Evolutionary conservation across 2,329 filamentous ascomycete species (phyloP), one percentile per base, ranked within the genome.

Genomic region (Reticulascus tulasneorum): DNA sequence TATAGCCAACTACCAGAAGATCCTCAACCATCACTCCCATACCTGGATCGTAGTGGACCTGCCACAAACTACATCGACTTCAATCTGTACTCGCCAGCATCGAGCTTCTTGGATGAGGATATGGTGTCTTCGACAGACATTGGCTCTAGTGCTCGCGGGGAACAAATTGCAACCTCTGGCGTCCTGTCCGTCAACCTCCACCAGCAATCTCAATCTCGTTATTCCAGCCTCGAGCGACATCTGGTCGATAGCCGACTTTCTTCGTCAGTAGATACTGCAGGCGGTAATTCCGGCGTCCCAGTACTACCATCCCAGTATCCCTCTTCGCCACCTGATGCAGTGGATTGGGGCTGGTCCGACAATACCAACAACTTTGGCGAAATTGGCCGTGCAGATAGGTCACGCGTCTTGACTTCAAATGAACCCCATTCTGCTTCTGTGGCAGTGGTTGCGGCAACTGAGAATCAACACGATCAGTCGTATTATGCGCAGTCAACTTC

Each of bases 71-170:
- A 77, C 48, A 56, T 65, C 46, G 73, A 77, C 59, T 77, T 77
- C 59, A 71, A 67, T 49, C 64, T 77, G 12, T 77, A 67, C 59
- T 77, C 73, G 32, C 73, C 73, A 4, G 55, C 58, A 16, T 66
- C 69, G 13, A 62, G 57, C 40, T 65, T 65, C 50, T 59, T 69
- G 11, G 70, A 73, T 37, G 73, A 75, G 40, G 73, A 77, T 28
- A 60, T 47, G 10, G 59, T 62, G 52, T 58, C 54, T 38, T 45
- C 55, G 11, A 49, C 58, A 30, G 48, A 44, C 21, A 46, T 46
- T 32, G 35, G 34, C 19, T 19, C 40, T 23, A 19, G 29, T 20
- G 11, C 23, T 21, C 17, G 22, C 19, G 24, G 13, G 20, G 18
- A 30, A 19, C 32, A 23, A 17, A 10, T 5, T 27, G 20, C 29